Base-by-base conservation (phyloP, 208 protist species). In the Crithidia mellificae region DNA sequence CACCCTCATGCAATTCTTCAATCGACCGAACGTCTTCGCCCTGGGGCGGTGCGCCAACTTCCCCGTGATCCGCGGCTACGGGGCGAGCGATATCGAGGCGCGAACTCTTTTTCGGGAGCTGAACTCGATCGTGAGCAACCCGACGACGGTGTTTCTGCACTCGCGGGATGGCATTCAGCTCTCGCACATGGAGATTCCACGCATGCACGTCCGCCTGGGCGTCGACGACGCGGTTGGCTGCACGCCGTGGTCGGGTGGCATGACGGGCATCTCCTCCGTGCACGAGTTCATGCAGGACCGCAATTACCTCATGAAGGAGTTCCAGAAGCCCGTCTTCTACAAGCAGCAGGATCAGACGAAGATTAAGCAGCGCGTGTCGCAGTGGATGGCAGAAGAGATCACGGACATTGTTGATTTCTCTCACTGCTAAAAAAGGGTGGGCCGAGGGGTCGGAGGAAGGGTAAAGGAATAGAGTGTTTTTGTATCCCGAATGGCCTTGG, bases 231-330 rank as follows among this genome's bases (percentile, higher is more conserved):
- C 83, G 6, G 84, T 92, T 8, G 87, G 90, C 34, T 88, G 78
- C 58, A 92, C 87, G 43, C 84, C 90, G 72, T 92, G 87, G 87
- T 86, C 81, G 29, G 87, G 87, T 57, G 85, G 79, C 50, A 84
- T 91, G 76, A 78, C 72, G 0, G 87, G 85, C 34, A 68, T 86
- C 36, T 66, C 84, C 15, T 83, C 87, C 3, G 77, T 92, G 29
- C 79, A 85, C 55, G 87, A 95, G 63, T 92, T 92, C 58, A 81
- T 88, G 75, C 85, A 92, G 64, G 90, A 95, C 55, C 76, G 87
- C 17, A 83, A 78, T 62, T 84, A 90, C 46, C 76, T 93, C n/a
- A 55, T 88, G 34, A 90, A 85, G 66, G 87, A 93, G 56, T 92
- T 89, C 59, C 78, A 81, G 53, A 58, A 84, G 56, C 90, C 90